These are phyloP conservation scores for Lomentospora prolificans DNA, from an alignment of 2,329 filamentous ascomycete genomes.

Conservation along the genomic window DNA sequence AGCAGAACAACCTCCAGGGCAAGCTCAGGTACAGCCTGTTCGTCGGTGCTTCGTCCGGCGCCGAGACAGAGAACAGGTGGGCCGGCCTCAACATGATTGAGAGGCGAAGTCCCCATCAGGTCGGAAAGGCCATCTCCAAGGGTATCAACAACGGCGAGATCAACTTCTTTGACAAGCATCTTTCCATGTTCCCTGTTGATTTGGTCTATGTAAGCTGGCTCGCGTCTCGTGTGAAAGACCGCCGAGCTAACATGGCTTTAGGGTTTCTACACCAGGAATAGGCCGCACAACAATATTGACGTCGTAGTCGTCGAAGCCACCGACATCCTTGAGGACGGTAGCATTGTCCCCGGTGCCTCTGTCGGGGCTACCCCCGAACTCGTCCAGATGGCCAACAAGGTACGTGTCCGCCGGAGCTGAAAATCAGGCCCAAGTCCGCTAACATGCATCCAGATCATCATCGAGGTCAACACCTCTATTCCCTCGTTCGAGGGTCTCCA, in stretches of 20 bases:
- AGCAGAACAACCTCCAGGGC: slow-evolving; percentile 75
- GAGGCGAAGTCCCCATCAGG: slow-evolving; percentile 73
- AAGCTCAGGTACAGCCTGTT: slow-evolving; percentile 80
- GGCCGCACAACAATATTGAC: slow-evolving; percentile 63
- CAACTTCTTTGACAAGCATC: slow-evolving; percentile 88
- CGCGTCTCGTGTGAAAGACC: no score
- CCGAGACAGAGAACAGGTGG: slow-evolving; percentile 88
- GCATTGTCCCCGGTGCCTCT: slow-evolving; percentile 77
- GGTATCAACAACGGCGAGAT: slow-evolving; percentile 84
- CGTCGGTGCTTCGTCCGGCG: slow-evolving; percentile 80
- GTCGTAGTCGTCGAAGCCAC: slow-evolving; percentile 79
- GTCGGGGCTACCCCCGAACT: slow-evolving; percentile 80
- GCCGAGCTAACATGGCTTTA: no score
- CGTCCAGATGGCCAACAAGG: slow-evolving; percentile 83
- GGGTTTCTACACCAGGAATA: slow-evolving; percentile 77
- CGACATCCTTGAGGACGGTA: slow-evolving; percentile 79
- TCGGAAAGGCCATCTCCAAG: slow-evolving; percentile 82
- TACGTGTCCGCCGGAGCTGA: slow-evolving; percentile 20
- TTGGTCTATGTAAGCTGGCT: slow-evolving; percentile 57
- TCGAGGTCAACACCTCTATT: slow-evolving; percentile 81
- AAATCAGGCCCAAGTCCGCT: no score
- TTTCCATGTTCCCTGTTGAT: slow-evolving; percentile 86
- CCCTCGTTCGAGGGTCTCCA: slow-evolving; percentile 82
- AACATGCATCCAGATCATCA: slow-evolving; percentile 50
- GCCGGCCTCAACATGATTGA: slow-evolving; percentile 86